A percentile compares a stretch with the other conserved stretches of the same genome.
These are phyloP conservation scores for Annulohypoxylon stygium DNA, from an alignment of 495 filamentous ascomycete genomes.

Conservation along the genomic window DNA sequence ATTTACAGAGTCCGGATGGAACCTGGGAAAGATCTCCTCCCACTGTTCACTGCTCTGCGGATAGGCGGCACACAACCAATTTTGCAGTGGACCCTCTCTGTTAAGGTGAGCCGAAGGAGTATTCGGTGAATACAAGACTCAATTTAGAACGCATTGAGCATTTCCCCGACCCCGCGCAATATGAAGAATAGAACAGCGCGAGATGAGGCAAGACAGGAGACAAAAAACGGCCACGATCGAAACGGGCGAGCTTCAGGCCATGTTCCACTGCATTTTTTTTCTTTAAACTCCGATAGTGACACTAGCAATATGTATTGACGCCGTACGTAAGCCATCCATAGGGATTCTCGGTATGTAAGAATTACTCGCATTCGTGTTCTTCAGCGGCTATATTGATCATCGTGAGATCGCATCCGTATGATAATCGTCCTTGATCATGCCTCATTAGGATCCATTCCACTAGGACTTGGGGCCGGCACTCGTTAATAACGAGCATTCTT, in stretches of 20 bases:
- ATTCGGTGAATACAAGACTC: slow-evolving; percentile 5
- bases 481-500: not conserved
- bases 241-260: slow-evolving; percentile 31
- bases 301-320: not conserved
- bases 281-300: too few relatives aligned
- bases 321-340: slow-evolving; percentile 4
- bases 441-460: not conserved
- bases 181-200: slow-evolving; percentile 9
- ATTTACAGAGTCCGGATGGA: slow-evolving; percentile 17
- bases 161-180: slow-evolving; percentile 17
- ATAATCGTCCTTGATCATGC: slow-evolving; percentile 39
- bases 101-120: slow-evolving; percentile 36
- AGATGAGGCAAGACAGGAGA: slow-evolving; percentile 27
- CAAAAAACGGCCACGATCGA: slow-evolving; percentile 34
- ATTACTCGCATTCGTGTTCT: slow-evolving; percentile 14
- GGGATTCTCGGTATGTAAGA: not conserved
- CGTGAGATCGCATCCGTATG: slow-evolving; percentile 34
- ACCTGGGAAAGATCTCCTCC: slow-evolving; percentile 28
- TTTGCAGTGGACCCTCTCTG: slow-evolving; percentile 17
- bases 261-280: slow-evolving; percentile 25
- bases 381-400: slow-evolving; percentile 32
- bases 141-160: not conserved
- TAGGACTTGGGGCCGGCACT: not conserved
- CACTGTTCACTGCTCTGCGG: slow-evolving; percentile 23
- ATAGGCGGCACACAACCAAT: slow-evolving; percentile 5